Percentiles rank a stretch among this genome's conserved stretches.
Evolutionary conservation across 495 filamentous ascomycete genomes (phyloP).

Genomic region (Neurospora terricola): DNA sequence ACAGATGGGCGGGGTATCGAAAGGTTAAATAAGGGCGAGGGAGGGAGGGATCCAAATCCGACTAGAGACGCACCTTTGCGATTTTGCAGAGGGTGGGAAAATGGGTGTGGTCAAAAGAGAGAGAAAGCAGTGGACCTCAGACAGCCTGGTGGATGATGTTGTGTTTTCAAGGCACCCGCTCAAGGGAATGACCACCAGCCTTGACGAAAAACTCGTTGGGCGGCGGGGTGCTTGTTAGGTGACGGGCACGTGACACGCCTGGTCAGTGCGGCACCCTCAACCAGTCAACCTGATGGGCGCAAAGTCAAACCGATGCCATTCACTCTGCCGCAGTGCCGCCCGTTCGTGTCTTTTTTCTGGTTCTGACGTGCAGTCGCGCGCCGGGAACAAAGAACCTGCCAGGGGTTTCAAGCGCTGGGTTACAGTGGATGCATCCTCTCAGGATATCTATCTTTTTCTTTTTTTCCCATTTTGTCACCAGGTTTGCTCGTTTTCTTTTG

Average conservation of each 20-base stretch:
- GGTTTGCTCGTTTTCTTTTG: background rate
- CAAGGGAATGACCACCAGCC: conserved; percentile 18
- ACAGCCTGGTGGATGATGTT: conserved; percentile 16
- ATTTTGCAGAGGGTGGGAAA: conserved; percentile 7
- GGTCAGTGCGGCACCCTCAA: conserved; percentile 14
- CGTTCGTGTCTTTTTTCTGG: background rate
- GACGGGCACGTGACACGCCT: conserved; percentile 17
- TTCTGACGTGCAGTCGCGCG: background rate
- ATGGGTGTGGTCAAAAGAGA: conserved; percentile 18
- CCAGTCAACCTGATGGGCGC: background rate
- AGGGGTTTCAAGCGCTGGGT: background rate
- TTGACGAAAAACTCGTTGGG: conserved; percentile 31
- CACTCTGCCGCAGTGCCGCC: background rate
- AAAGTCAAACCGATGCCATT: background rate
- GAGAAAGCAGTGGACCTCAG: conserved; percentile 19
- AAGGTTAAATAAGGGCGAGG: background rate
- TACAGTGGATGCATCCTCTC: background rate
- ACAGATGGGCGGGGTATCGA: background rate
- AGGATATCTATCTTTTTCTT: background rate
- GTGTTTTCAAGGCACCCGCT: conserved; percentile 23
- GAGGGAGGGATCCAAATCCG: background rate
- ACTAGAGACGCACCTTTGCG: conserved; percentile 16
- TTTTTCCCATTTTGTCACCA: background rate
- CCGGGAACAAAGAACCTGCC: background rate
- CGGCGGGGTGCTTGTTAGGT: conserved; percentile 19